Base-by-base conservation (phyloP, 139 green algal genomes). In the Nannochloris sp. region DNA sequence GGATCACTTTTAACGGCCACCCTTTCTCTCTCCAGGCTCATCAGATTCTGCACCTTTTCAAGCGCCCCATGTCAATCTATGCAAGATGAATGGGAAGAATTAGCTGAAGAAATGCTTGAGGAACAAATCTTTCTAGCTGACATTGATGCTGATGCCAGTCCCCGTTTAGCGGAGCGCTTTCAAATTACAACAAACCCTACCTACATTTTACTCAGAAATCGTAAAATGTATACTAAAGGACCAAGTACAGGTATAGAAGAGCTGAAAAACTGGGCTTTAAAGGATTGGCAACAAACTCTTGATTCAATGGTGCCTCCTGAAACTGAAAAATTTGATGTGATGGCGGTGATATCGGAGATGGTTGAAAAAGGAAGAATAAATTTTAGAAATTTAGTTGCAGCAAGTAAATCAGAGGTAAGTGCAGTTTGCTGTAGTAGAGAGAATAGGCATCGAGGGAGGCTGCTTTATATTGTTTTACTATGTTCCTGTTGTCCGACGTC, bases 131-230 rank as follows among this genome's bases (percentile, higher is more conserved):
- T 59, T 59, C 29, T 75, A 75, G 60, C 66, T 61, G 10, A 67
- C 37, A 33, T 58, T 69, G 44, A 80, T 76, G 30, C 46, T 54
- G 3, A 76, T 47, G 33, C 58, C 54, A 19, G 71, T 67, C n/a
- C 61, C 61, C 36, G 36, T 38, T 30, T 74, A 12, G 12, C 10
- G 29, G 12, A 59, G 12, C 51, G 51, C 9, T 59, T 59, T 51
- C 19, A 19, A 19, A 51, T 51, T 51, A 19, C 19, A 51, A 19
- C 19, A 19, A 51, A 27, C 19, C 42, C 42, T 51, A 27, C 19
- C 42, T 51, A 51, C 42, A 19, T 51, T 19, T 19, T 51, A 19
- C 42, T 51, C 19, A 19, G 42, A 19, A 51, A 51, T 19, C 42
- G 42, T 19, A 19, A 19, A 51, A 19, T 19, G 19, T 51, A 51